These are phyloP conservation scores for Pestalotiopsis sp. DNA, from an alignment of 2,329 filamentous ascomycete species.

Conservation along the genomic window DNA sequence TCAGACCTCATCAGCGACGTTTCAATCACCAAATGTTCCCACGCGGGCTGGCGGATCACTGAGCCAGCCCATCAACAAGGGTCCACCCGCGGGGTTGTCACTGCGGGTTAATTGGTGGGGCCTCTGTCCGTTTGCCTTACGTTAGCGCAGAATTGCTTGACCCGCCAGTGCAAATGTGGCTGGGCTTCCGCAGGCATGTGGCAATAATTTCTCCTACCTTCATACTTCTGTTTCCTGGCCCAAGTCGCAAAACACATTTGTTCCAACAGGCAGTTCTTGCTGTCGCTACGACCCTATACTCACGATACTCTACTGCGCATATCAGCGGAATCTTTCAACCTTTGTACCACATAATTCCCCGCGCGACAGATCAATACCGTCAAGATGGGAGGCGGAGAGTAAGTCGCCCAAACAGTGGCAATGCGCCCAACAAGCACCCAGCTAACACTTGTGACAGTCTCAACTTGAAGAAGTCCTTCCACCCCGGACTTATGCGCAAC, in stretches of 20 bases:
- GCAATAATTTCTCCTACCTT: not conserved
- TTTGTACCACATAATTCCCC: not conserved
- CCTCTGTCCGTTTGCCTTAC: not conserved
- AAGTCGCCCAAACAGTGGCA: not conserved
- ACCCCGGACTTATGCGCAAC: constrained; percentile 88
- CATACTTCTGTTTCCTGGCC: not conserved
- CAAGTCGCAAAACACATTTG: not conserved
- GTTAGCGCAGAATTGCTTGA: not conserved
- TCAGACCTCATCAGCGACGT: not conserved
- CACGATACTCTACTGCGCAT: too few relatives aligned
- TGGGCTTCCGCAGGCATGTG: not conserved
- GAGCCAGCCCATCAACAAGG: not conserved
- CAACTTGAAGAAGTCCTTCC: constrained; percentile 94
- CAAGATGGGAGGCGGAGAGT: constrained; percentile 81
- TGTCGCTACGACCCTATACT: not conserved
- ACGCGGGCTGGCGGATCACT: too few relatives aligned
- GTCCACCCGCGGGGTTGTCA: not conserved
- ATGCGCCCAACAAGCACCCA: not conserved
- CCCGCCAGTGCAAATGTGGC: not conserved
- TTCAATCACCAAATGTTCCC: not conserved
- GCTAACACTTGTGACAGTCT: constrained; percentile 45
- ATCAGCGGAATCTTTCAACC: not conserved
- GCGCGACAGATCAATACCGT: constrained; percentile 16
- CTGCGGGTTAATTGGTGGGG: not conserved
- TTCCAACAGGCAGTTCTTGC: not conserved